Conservation (phyloP, 495 filamentous ascomycete genomes). For the Aspergillus homomorphus region DNA sequence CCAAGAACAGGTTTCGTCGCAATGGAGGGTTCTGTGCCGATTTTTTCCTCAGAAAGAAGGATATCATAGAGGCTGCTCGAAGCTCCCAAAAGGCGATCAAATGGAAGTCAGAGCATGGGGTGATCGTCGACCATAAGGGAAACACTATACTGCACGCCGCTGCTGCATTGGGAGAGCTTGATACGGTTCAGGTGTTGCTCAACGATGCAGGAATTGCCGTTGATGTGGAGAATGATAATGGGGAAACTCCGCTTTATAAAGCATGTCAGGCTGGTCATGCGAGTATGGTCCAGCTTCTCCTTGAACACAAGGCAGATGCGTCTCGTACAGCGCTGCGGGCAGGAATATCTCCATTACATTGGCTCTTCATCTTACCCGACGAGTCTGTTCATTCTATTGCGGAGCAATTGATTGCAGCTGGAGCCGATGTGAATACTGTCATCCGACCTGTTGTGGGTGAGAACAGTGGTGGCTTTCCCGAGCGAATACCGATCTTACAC, state of each 20-base stretch:
- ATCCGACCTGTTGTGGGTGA: slow-evolving; percentile 18
- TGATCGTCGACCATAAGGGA: slow-evolving; percentile 20
- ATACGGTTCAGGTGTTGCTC: slow-evolving; percentile 14
- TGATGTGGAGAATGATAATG: slow-evolving; percentile 20
- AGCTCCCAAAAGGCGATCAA: background rate
- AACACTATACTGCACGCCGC: slow-evolving; percentile 28
- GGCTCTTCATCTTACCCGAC: background rate
- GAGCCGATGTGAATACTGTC: slow-evolving; percentile 16
- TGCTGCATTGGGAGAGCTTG: slow-evolving; percentile 20
- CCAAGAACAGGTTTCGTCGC: slow-evolving; percentile 16
- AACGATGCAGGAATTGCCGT: slow-evolving; percentile 10
- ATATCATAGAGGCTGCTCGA: slow-evolving; percentile 9
- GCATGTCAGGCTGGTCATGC: slow-evolving; percentile 28
- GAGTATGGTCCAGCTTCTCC: slow-evolving; percentile 17
- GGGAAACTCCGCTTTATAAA: slow-evolving; percentile 31
- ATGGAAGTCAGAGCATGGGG: slow-evolving; percentile 9
- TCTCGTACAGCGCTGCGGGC: slow-evolving; percentile 10
- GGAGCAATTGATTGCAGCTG: slow-evolving; percentile 12
- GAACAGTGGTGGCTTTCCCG: slow-evolving; percentile 17
- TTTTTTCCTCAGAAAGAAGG: slow-evolving; percentile 16
- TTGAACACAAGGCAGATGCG: slow-evolving; percentile 22
- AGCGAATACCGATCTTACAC: slow-evolving; percentile 22
- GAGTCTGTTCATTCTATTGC: slow-evolving; percentile 3
- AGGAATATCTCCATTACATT: slow-evolving; percentile 20
- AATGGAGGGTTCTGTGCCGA: slow-evolving; percentile 23